These are phyloP conservation scores for Quercus agrifolia DNA, from an alignment of 306 rosid species.

Conservation along the genomic window DNA sequence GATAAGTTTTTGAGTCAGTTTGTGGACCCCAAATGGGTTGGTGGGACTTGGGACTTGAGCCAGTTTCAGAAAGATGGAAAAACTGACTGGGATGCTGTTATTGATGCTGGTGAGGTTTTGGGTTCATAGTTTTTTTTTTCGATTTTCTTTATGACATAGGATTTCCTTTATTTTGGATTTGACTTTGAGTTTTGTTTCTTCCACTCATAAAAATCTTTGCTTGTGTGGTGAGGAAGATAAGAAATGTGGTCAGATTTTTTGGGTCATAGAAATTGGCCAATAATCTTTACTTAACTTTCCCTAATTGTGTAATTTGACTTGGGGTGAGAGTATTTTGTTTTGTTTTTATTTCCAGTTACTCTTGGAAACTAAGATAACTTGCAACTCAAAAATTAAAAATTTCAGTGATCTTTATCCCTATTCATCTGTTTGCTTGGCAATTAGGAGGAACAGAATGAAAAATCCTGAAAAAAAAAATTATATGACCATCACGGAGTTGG, in stretches of 20 bases:
- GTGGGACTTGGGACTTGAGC: slow-evolving; percentile 95
- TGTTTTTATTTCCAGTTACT: background rate
- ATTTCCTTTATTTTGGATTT: background rate
- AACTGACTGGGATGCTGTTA: slow-evolving; percentile 94
- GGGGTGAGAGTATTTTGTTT: background rate
- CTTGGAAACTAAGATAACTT: background rate
- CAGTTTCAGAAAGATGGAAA: slow-evolving; percentile 73
- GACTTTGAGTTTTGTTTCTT: background rate
- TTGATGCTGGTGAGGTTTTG: slow-evolving; percentile 76
- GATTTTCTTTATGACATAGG: background rate
- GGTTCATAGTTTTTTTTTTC: background rate
- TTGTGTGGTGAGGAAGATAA: no score
- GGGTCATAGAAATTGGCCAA: no score
- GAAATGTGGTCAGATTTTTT: no score
- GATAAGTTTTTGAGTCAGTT: slow-evolving; percentile 36
- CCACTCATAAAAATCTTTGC: no score
- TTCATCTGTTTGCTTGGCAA: background rate
- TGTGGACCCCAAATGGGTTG: slow-evolving; percentile 69
- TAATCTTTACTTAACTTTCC: no score
- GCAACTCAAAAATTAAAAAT: background rate
- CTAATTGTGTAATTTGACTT: background rate
- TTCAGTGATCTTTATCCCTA: background rate
- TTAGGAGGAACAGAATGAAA: background rate
- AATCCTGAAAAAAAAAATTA: no score
- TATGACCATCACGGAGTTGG: no score